A percentile compares a stretch with the other conserved stretches of the same genome.
Evolutionary conservation across 495 filamentous ascomycete species (phyloP).

Genomic region (Penicillium coffeae): DNA sequence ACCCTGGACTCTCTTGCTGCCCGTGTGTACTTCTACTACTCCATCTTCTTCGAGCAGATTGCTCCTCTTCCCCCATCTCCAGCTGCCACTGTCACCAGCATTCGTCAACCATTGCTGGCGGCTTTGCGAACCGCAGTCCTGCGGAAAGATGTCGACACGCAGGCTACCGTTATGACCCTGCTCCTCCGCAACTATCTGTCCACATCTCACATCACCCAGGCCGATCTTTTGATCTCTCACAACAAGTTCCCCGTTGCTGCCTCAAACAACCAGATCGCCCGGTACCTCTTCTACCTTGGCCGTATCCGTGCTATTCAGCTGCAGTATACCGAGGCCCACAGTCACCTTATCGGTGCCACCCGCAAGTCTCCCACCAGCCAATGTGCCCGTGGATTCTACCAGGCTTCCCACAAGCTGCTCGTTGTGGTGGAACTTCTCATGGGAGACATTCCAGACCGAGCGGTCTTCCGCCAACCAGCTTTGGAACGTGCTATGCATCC

Average conservation of each 20-base stretch:
- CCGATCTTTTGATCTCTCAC: conserved; percentile 90
- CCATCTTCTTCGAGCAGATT: conserved; percentile 86
- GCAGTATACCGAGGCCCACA: conserved; percentile 94
- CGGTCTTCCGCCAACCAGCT: conserved; percentile 81
- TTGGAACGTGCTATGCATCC: conserved; percentile 84
- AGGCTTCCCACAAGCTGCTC: conserved; percentile 88
- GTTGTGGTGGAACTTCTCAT: conserved; percentile 95
- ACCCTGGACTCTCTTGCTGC: conserved; percentile 91
- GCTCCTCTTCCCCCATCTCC: conserved; percentile 82
- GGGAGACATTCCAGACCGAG: conserved; percentile 96
- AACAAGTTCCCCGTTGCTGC: conserved; percentile 90
- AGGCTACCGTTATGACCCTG: conserved; percentile 90
- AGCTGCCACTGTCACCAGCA: conserved; percentile 73
- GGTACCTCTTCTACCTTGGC: conserved; percentile 93
- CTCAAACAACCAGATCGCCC: conserved; percentile 94
- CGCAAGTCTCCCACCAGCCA: conserved; percentile 89
- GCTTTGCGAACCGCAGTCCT: conserved; percentile 91
- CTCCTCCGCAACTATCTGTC: conserved; percentile 94
- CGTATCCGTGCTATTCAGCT: conserved; percentile 95
- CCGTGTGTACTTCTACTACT: conserved; percentile 97
- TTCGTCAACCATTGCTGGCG: conserved; percentile 79
- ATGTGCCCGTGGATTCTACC: conserved; percentile 88
- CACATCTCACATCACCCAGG: conserved; percentile 95
- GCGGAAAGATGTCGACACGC: conserved; percentile 92
- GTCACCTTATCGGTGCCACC: conserved; percentile 84